Evolutionary conservation across 345 rosid species (phyloP).

Genomic region (Ceriops tagal): DNA sequence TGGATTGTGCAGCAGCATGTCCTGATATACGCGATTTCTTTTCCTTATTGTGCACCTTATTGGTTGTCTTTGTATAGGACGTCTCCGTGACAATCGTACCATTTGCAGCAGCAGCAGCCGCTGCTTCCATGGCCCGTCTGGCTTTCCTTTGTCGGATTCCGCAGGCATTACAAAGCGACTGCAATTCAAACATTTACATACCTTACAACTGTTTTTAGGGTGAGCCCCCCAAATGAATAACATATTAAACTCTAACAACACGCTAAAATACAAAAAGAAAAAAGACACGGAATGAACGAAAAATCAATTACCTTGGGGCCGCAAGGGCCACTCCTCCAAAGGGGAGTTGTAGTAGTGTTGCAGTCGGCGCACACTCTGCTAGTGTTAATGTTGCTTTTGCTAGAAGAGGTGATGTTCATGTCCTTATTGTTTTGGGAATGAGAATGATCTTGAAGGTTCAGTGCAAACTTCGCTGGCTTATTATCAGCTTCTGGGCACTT

Average conservation of each 20-base stretch:
- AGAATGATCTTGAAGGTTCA: constrained; percentile 22
- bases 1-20: constrained; percentile 17
- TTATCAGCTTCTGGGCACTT: constrained; percentile 17
- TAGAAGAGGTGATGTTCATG: neutral
- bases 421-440: neutral
- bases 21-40: constrained; percentile 28
- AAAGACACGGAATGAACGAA: neutral
- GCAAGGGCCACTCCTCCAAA: constrained; percentile 68
- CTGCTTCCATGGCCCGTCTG: constrained; percentile 54
- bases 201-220: too few relatives aligned
- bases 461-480: constrained; percentile 3
- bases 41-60: constrained; percentile 47
- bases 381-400: constrained; percentile 2
- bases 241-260: too few relatives aligned
- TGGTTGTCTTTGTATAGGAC: constrained; percentile 13
- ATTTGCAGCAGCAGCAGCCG: constrained; percentile 23
- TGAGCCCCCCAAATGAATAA: neutral
- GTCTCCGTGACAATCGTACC: neutral
- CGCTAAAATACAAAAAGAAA: neutral
- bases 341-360: constrained; percentile 56
- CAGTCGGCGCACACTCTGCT: constrained; percentile 54
- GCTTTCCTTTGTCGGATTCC: constrained; percentile 93
- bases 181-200: constrained; percentile 10
- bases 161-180: constrained; percentile 96
- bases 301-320: constrained; percentile 51